phyloP scores from a whole-genome alignment of 148 eudicot genomes.

The Cornus controversa region DNA sequence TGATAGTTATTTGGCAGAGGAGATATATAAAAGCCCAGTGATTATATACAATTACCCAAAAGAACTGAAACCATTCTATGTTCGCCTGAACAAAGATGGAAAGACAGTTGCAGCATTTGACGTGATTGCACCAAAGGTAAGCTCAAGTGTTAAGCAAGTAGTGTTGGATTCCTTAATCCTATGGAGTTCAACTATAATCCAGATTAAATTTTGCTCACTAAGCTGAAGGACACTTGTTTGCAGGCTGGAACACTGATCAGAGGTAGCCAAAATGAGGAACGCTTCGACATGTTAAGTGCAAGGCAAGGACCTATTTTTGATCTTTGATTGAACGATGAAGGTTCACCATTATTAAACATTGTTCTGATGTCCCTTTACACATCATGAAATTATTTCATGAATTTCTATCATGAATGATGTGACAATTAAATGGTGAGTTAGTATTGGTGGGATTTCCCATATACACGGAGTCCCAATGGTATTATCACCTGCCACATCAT shows the following conservation, averaged over 20 bases:
- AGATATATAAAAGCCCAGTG: constrained; percentile 60
- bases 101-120: constrained; percentile 73
- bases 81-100: constrained; percentile 48
- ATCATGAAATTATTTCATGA: too few relatives aligned
- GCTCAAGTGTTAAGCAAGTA: background rate
- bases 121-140: constrained; percentile 61
- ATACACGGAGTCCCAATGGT: too few relatives aligned
- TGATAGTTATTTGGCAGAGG: constrained; percentile 77
- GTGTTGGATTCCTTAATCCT: background rate
- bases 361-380: too few relatives aligned
- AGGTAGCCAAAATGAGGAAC: constrained; percentile 84
- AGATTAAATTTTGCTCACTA: background rate
- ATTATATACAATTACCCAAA: constrained; percentile 72
- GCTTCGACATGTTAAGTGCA: constrained; percentile 40
- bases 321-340: too few relatives aligned
- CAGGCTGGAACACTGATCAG: constrained; percentile 68
- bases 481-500: too few relatives aligned
- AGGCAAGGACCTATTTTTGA: constrained; percentile 37
- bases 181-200: background rate
- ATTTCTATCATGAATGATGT: too few relatives aligned
- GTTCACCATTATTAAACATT: too few relatives aligned
- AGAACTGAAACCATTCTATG: constrained; percentile 78
- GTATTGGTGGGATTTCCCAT: too few relatives aligned
- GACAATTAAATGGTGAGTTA: too few relatives aligned
- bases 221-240: background rate